Percentiles rank a stretch among this genome's conserved stretches.
Conservation (phyloP, 2,329 filamentous ascomycete species). For the Penicillium psychrosexuale region DNA sequence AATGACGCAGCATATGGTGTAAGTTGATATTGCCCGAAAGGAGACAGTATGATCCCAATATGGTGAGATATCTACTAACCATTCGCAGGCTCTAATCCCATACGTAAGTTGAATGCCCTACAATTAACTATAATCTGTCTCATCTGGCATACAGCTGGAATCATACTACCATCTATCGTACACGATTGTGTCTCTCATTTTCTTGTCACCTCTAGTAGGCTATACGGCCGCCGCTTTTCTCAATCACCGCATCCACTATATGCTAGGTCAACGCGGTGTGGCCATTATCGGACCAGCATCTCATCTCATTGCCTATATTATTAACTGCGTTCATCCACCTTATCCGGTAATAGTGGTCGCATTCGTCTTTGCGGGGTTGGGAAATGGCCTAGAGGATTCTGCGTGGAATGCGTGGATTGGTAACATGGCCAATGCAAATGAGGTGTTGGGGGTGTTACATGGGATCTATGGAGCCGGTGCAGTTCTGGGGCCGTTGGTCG, state of each 20-base stretch:
- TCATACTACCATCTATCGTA: conserved; percentile 48
- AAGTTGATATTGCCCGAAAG: conserved; percentile 26
- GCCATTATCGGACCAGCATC: conserved; percentile 60
- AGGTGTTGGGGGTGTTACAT: conserved; percentile 70
- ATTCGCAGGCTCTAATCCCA: conserved; percentile 47
- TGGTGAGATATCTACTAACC: background rate
- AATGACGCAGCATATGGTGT: conserved; percentile 60
- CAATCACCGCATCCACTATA: conserved; percentile 44
- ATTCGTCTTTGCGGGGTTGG: conserved; percentile 43
- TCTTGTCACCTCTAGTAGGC: conserved; percentile 48
- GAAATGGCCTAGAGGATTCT: conserved; percentile 48
- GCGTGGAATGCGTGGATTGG: conserved; percentile 64
- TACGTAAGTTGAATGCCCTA: conserved; percentile 43
- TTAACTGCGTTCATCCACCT: conserved; percentile 40
- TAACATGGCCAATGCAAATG: conserved; percentile 70
- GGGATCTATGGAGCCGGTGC: conserved; percentile 71
- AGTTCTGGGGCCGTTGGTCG: conserved; percentile 65
- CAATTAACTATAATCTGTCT: background rate
- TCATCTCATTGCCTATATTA: conserved; percentile 39
- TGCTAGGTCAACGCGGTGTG: conserved; percentile 65
- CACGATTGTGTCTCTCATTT: conserved; percentile 50
- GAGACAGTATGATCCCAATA: background rate
- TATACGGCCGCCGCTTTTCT: conserved; percentile 48
- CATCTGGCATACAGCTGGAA: conserved; percentile 39
- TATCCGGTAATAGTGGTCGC: conserved; percentile 43